Evolutionary conservation across 345 rosid species (phyloP), one percentile per base, ranked within the genome.

Genomic region (Hibiscus tridactylites): DNA sequence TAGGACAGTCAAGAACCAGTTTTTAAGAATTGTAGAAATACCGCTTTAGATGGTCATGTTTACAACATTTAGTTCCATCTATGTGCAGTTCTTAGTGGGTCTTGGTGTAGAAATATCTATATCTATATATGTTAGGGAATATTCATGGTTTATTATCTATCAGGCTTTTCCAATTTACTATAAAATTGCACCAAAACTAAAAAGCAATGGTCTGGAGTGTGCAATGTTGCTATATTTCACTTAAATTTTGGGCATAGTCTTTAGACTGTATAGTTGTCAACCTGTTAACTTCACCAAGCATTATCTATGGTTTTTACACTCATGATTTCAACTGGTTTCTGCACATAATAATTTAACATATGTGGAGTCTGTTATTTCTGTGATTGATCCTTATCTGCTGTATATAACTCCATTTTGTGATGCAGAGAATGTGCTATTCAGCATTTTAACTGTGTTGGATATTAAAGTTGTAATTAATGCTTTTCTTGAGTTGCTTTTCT

Each of bases 401-500:
- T 54, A 19, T 56, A 6, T 56, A 6, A 19, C 5, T 37, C 52
- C 15, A 12, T 37, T 13, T 70, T n/a, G 52, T 68, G 64, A n/a
- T 35, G 29, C 50, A 31, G 17, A 47, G 54, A 61, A 44, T 46
- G 28, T 11, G 26, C 29, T 42, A 26, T 17, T 71, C 28, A 46
- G 4, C 56, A 15, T 21, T 65, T 59, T 46, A 1, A 26, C 13
- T 9, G 15, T 28, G 15, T 29, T 50, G n/a, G 26, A 9, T 68
- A 29, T 16, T 54, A 21, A 33, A 56, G 24, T 12, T 19, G n/a
- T 52, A 37, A 29, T 8, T 17, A 33, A 35, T 33, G 6, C 7
- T 63, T 61, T 72, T 74, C 71, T 70, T 9, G 39, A 42, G 28
- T 76, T 69, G 42, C 74, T 66, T 21, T 29, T 79, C 72, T 53